Evolutionary conservation across 352 stramenopile species (phyloP).

Genomic region (Phytopythium boreale): DNA sequence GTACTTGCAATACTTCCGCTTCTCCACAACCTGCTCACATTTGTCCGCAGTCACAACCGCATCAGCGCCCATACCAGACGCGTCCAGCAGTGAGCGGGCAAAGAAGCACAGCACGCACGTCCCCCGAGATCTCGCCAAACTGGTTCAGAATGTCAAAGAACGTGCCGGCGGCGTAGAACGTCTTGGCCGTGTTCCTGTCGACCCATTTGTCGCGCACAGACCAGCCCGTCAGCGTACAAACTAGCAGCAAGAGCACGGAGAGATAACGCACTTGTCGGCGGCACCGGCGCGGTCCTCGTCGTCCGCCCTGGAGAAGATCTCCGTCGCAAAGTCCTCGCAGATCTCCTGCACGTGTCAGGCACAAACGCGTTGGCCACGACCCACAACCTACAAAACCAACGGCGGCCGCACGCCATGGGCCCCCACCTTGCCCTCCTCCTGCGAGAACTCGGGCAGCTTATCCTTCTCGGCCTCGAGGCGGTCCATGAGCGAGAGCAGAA

Average conservation of each 20-base stretch:
- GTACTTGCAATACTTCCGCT: slow-evolving; percentile 94
- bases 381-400: background rate
- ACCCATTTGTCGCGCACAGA: background rate
- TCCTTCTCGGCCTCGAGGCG: slow-evolving; percentile 91
- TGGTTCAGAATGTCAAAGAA: slow-evolving; percentile 97
- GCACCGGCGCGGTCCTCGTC: slow-evolving; percentile 89
- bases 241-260: slow-evolving; percentile 6
- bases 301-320: slow-evolving; percentile 95
- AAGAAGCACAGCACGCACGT: slow-evolving; percentile 34
- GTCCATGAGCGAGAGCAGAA: slow-evolving; percentile 89
- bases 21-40: slow-evolving; percentile 67
- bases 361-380: too few species aligned
- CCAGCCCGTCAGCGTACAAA: background rate
- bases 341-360: slow-evolving; percentile 70
- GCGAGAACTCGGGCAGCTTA: slow-evolving; percentile 86
- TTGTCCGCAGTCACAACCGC: background rate
- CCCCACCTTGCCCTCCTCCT: slow-evolving; percentile 89
- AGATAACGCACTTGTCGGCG: slow-evolving; percentile 78
- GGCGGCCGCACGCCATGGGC: background rate
- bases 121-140: slow-evolving; percentile 87
- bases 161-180: slow-evolving; percentile 94
- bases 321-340: slow-evolving; percentile 84
- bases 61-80: background rate
- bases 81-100: background rate
- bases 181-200: slow-evolving; percentile 88